Evolutionary conservation across 257 asterid species (phyloP), one percentile per base, ranked within the genome.

Genomic region (Solanum ossicruentum): DNA sequence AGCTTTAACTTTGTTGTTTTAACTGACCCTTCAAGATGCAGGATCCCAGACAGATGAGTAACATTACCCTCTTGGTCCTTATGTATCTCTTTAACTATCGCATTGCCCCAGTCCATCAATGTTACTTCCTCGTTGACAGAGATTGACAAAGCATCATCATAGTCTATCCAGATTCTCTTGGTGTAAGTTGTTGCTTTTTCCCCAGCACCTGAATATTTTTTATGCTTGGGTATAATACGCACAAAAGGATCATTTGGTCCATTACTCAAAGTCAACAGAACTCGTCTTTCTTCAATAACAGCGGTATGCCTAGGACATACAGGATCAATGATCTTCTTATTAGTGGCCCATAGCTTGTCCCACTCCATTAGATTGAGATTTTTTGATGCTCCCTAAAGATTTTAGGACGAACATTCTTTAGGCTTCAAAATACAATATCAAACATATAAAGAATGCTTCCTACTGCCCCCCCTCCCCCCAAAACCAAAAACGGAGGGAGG

Each of bases 281-380:
- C 95, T 60, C 93, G 91, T 16, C 82, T 84, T 79, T 93, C 92
- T 86, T 92, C 98, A 84, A 86, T 85, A 9, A 96, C 94, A 81
- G 99, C 98, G 21, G 99, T 96, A 89, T 96, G 92, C 90, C 99
- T 93, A 57, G 99, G 98, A 87, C 98, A 95, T 21, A 96, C 95
- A 23, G 97, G 99, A 88, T 96, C 99, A 49, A 96, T 93, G 66
- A 93, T 92, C 92, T 93, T 96, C 91, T 96, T 96, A 83, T 96
- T 96, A 71, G 94, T 93, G 36, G 99, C 96, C 99, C 99, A 96
- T 57, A 96, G 94, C 88, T 96, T 96, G 89, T 95, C 98, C 99
- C 99, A 96, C 84, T 96, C 99, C 99, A 95, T 93, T 58, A 95
- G 98, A 91, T 96, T 96, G 88, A 96, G 95, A 88, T 96, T 95